Conservation (phyloP, 2,329 filamentous ascomycete genomes). For the Cladosporium sp. region DNA sequence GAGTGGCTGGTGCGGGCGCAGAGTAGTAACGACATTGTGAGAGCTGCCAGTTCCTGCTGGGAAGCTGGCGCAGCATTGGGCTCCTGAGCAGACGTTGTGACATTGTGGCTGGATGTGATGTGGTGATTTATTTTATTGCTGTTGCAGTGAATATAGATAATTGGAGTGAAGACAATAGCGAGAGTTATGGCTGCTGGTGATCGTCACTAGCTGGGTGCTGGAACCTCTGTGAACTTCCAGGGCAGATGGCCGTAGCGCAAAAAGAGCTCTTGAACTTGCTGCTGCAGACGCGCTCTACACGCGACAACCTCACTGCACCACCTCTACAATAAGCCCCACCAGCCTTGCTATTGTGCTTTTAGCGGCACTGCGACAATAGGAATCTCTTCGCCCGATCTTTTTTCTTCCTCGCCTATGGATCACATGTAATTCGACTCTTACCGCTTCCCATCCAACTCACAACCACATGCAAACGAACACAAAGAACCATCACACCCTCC, state of each 20-base stretch:
- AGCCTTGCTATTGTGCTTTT: slow-evolving; percentile 7
- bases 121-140: not conserved
- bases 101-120: slow-evolving; percentile 1
- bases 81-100: slow-evolving; percentile 18
- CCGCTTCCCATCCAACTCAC: not conserved
- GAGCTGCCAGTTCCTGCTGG: not conserved
- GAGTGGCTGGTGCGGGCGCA: slow-evolving; percentile 27
- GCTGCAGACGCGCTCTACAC: not conserved
- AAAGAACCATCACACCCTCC: slow-evolving; percentile 14
- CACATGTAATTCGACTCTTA: slow-evolving; percentile 7
- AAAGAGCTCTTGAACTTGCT: not conserved
- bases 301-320: slow-evolving; percentile 9
- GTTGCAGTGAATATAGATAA: not conserved
- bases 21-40: slow-evolving; percentile 15
- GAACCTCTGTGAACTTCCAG: not conserved
- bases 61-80: slow-evolving; percentile 6
- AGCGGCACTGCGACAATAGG: slow-evolving; percentile 11
- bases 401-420: slow-evolving; percentile 10
- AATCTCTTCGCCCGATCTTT: slow-evolving; percentile 5
- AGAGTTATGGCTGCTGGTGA: not conserved
- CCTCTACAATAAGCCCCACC: slow-evolving; percentile 10
- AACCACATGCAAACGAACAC: slow-evolving; percentile 8
- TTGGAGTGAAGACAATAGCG: not conserved
- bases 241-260: not conserved
- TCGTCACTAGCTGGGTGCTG: not conserved